Percentiles rank a stretch among this genome's conserved stretches.
Conservation (phyloP, 495 filamentous ascomycete species). For the Trichoderma virens region DNA sequence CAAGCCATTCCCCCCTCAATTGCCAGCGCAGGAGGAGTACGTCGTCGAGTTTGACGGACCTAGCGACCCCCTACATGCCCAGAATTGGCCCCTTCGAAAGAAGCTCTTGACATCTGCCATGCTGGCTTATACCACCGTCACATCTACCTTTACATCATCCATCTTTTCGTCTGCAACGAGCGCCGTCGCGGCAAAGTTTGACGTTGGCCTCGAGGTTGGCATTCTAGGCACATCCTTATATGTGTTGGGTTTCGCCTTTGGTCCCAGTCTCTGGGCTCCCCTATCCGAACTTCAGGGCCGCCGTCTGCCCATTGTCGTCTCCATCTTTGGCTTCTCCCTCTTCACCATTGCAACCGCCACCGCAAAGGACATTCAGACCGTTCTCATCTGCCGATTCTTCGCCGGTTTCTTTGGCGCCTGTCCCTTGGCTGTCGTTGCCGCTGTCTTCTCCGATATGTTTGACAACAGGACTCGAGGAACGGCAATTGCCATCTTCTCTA, state of each 20-base stretch:
- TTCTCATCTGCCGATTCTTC: constrained; percentile 80
- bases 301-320: constrained; percentile 59
- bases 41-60: constrained; percentile 81
- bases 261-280: constrained; percentile 60
- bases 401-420: constrained; percentile 68
- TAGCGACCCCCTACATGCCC: constrained; percentile 71
- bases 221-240: constrained; percentile 61
- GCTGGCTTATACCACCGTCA: constrained; percentile 70
- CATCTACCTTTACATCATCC: constrained; percentile 62
- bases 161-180: constrained; percentile 60
- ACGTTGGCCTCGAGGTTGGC: constrained; percentile 51
- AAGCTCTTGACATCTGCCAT: constrained; percentile 51
- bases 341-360: constrained; percentile 66
- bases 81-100: constrained; percentile 73
- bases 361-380: constrained; percentile 73
- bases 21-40: constrained; percentile 72
- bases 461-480: constrained; percentile 69
- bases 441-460: constrained; percentile 85
- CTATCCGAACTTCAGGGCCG: constrained; percentile 73
- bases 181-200: constrained; percentile 43
- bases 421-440: constrained; percentile 76
- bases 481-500: constrained; percentile 75
- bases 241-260: constrained; percentile 64
- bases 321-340: constrained; percentile 72
- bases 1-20: constrained; percentile 65